These are phyloP conservation scores for Knoxdaviesia proteae DNA, from an alignment of 2,329 filamentous ascomycete species.

Conservation along the genomic window DNA sequence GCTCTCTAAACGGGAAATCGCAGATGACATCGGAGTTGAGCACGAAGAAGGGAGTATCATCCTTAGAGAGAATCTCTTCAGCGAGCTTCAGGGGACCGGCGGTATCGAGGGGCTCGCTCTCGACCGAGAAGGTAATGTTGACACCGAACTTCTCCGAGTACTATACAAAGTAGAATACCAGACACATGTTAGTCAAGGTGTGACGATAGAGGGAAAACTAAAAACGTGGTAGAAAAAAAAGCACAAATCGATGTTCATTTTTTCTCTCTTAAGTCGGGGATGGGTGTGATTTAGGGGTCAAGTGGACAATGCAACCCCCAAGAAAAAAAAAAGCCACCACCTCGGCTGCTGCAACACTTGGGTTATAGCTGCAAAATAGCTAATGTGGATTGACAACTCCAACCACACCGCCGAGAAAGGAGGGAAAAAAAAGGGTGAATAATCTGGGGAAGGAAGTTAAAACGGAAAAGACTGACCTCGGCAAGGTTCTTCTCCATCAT, in stretches of 20 bases:
- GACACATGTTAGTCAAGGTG: not conserved
- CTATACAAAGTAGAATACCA: slow-evolving; percentile 17
- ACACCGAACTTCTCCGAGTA: slow-evolving; percentile 86
- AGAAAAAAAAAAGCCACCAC: no score
- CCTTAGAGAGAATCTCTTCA: slow-evolving; percentile 78
- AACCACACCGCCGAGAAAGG: no score
- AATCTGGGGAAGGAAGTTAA: not conserved
- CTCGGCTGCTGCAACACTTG: no score
- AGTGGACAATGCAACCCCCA: not conserved
- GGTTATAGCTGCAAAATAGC: no score
- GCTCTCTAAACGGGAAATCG: slow-evolving; percentile 84
- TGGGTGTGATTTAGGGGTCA: not conserved
- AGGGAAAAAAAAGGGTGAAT: slow-evolving; percentile 1
- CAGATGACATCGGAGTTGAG: slow-evolving; percentile 97
- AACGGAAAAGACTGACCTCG: slow-evolving; percentile 38
- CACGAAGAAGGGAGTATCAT: slow-evolving; percentile 90
- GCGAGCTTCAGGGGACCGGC: slow-evolving; percentile 90
- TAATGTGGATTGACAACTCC: no score
- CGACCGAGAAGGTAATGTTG: slow-evolving; percentile 92
- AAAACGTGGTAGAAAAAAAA: not conserved
- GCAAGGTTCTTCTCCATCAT: slow-evolving; percentile 88
- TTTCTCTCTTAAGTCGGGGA: no score
- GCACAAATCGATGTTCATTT: no score
- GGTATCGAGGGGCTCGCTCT: slow-evolving; percentile 85
- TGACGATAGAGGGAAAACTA: not conserved